Percentiles rank a stretch among this genome's conserved stretches.
Evolutionary conservation across 2,329 filamentous ascomycete genomes (phyloP).

Genomic region (Huntiella bhutanensis): DNA sequence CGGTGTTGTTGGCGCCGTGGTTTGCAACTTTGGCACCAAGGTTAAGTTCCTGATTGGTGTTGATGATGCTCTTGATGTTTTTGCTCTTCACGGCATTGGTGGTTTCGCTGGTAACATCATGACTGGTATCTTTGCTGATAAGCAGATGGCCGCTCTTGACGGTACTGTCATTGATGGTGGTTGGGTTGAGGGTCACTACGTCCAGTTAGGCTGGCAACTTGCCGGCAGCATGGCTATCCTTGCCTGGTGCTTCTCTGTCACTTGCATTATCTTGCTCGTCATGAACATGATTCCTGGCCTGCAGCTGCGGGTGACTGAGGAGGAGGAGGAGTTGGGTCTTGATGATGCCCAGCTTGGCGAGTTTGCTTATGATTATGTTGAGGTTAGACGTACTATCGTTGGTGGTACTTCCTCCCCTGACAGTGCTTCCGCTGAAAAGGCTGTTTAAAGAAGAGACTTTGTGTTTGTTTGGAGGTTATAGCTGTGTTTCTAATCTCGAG

Average conservation of each 20-base stretch:
- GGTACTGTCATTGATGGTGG: slow-evolving; percentile 38
- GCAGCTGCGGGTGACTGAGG: slow-evolving; percentile 45
- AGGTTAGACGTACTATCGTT: slow-evolving; percentile 44
- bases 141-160: slow-evolving; percentile 54
- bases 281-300: slow-evolving; percentile 55
- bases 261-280: slow-evolving; percentile 48
- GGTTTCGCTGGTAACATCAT: slow-evolving; percentile 65
- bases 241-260: slow-evolving; percentile 47
- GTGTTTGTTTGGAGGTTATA: neutral
- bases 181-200: slow-evolving; percentile 52
- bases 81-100: slow-evolving; percentile 73
- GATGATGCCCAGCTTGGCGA: slow-evolving; percentile 65
- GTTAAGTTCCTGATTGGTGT: slow-evolving; percentile 55
- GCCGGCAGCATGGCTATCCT: slow-evolving; percentile 47
- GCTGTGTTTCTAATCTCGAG: too few species aligned
- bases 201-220: slow-evolving; percentile 53
- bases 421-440: slow-evolving; percentile 11
- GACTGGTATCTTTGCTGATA: slow-evolving; percentile 61
- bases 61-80: slow-evolving; percentile 78
- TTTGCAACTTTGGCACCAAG: slow-evolving; percentile 77
- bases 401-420: slow-evolving; percentile 15
- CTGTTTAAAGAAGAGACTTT: slow-evolving; percentile 1
- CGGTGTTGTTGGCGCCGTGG: slow-evolving; percentile 39
- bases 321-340: slow-evolving; percentile 49
- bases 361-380: slow-evolving; percentile 71